These are phyloP conservation scores for Colletotrichum sp. DNA, from an alignment of 2,329 filamentous ascomycete genomes.

Conservation along the genomic window DNA sequence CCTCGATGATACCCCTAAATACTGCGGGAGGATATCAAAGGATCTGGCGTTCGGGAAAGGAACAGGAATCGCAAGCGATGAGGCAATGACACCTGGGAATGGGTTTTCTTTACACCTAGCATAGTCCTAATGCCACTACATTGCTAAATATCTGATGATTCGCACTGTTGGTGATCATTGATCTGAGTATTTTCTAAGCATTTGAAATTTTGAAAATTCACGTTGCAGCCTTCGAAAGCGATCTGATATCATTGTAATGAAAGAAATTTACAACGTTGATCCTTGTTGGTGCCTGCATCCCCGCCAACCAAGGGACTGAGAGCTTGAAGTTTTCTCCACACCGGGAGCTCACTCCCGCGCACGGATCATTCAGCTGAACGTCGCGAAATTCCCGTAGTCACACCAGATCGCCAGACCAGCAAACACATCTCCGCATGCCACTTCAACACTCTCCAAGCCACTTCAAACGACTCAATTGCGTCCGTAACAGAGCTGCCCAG, in stretches of 20 bases:
- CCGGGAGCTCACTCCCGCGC: not conserved
- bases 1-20: slow-evolving; percentile 19
- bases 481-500: not conserved
- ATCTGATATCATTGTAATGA: not conserved
- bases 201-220: too few species aligned
- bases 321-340: not conserved
- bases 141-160: not conserved
- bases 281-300: too few species aligned
- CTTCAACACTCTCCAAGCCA: not conserved
- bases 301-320: not conserved
- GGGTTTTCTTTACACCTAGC: not conserved
- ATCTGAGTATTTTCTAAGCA: accelerated
- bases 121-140: slow-evolving; percentile 20
- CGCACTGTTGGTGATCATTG: too few species aligned
- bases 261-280: not conserved
- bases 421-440: not conserved
- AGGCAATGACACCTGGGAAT: slow-evolving; percentile 10
- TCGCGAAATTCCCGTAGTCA: not conserved
- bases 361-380: not conserved
- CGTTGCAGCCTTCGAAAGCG: too few species aligned
- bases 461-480: not conserved
- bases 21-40: slow-evolving; percentile 12
- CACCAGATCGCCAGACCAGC: not conserved
- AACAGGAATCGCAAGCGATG: not conserved
- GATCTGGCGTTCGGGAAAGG: slow-evolving; percentile 9